Base-by-base conservation (phyloP, 371 early-diverging fungal species). In the Mucor saturninus region DNA sequence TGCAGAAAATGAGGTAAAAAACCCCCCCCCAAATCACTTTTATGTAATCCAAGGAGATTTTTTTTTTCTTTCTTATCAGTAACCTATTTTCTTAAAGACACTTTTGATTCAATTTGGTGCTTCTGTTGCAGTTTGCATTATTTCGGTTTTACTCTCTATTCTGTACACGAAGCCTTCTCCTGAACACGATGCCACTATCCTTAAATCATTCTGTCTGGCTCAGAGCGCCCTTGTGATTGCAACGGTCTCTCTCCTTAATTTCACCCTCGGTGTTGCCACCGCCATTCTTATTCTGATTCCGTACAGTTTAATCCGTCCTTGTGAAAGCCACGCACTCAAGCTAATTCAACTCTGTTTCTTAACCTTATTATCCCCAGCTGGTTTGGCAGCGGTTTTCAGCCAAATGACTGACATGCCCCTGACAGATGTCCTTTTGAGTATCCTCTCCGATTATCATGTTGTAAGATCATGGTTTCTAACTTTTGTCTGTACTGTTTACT, bases 161-260 rank as follows among this genome's bases (percentile, higher is more conserved):
- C 2, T 58, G 3, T 76, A 68, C 67, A 51, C 72, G 37, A 54
- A 15, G n/a, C 48, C 37, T 5, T 52, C 61, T 30, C 38, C 62
- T 32, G 56, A 71, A 48, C 69, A 75, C 50, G 73, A 62, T 69
- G 63, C 80, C 67, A 74, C 83, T 56, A 71, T 84, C 21, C 84
- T 96, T 39, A 93, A 92, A 69, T 87, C 87, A 3, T 73, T 92
- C 21, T 81, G 85, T 26, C 79, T 89, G 38, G 82, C 88, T 14
- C 75, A 88, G 50, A 83, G 91, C 32, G 94, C 91, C 4, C 71
- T 90, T 40, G 71, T 81, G 13, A 81, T 95, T n/a, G 83, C 92
- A 5, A 88, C 90, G 0, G 76, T 94, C 1, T 87, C 95, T 2
- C 86, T 90, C 13, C 80, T 93, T 57, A 97, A 97, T 75, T 94